Percentiles rank a stretch among this genome's conserved stretches.
Evolutionary conservation across 768 basidiomycete species (phyloP).

Genomic region (Hysterangium stoloniferum): DNA sequence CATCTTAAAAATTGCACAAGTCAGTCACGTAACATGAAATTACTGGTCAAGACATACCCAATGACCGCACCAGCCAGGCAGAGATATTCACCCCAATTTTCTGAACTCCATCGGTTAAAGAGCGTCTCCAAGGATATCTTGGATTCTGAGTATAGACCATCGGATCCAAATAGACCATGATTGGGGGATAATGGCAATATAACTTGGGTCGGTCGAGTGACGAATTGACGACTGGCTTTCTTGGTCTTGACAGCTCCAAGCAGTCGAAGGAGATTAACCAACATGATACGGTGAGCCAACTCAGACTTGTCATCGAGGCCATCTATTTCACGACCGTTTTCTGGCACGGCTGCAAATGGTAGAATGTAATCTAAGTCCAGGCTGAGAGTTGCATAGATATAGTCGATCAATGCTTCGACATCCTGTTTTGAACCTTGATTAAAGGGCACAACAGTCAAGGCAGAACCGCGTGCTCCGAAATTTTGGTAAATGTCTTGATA

Average conservation of each 20-base stretch:
- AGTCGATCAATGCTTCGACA: slow-evolving; percentile 95
- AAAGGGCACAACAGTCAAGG: slow-evolving; percentile 96
- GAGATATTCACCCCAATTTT: slow-evolving; percentile 98
- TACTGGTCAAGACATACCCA: slow-evolving; percentile 51
- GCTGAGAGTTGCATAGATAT: slow-evolving; percentile 91
- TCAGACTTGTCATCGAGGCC: slow-evolving; percentile 96
- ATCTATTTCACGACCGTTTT: slow-evolving; percentile 98
- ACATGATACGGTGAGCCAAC: slow-evolving; percentile 97
- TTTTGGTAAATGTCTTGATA: slow-evolving; percentile 98
- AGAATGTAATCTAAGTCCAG: slow-evolving; percentile 98
- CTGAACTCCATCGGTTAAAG: slow-evolving; percentile 96
- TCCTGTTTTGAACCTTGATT: slow-evolving; percentile 99
- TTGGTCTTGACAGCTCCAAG: slow-evolving; percentile 97
- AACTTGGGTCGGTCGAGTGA: slow-evolving; percentile 97
- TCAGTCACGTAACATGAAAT: neutral
- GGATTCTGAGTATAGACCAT: slow-evolving; percentile 95
- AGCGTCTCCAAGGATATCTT: slow-evolving; percentile 97
- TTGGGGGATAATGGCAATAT: slow-evolving; percentile 97
- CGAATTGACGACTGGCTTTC: slow-evolving; percentile 94
- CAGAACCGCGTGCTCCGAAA: slow-evolving; percentile 91
- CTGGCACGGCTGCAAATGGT: slow-evolving; percentile 96
- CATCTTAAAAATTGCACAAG: slow-evolving; percentile 45
- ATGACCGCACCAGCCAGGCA: slow-evolving; percentile 98
- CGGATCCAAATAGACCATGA: slow-evolving; percentile 96
- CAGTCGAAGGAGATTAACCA: slow-evolving; percentile 92